Evolutionary conservation across 306 rosid species (phyloP).

Genomic region (Alnus rubra): DNA sequence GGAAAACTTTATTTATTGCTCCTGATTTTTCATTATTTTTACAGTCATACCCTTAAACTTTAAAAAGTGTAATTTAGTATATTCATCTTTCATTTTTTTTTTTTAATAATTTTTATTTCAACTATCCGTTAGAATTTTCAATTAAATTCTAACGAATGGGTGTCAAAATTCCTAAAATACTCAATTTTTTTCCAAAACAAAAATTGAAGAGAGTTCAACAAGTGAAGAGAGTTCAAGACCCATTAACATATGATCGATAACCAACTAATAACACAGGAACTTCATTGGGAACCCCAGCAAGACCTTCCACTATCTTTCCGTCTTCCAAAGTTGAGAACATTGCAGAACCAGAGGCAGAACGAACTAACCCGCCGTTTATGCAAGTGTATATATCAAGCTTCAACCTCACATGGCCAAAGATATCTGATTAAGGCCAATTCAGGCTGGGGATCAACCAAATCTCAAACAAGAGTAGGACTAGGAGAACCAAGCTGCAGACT

Average conservation of each 20-base stretch:
- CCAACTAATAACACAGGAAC: conserved; percentile 91
- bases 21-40: too few species aligned
- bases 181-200: too few species aligned
- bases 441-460: background rate
- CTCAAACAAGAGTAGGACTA: background rate
- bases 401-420: background rate
- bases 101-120: too few species aligned
- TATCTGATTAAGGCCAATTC: conserved; percentile 7
- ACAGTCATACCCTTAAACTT: too few species aligned
- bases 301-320: conserved; percentile 82
- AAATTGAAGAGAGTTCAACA: conserved; percentile 59
- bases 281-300: conserved; percentile 82
- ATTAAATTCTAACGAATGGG: too few species aligned
- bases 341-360: conserved; percentile 56
- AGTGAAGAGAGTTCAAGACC: conserved; percentile 67
- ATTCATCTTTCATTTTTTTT: too few species aligned
- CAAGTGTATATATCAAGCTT: conserved; percentile 26
- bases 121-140: too few species aligned
- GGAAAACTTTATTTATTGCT: too few species aligned
- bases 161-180: too few species aligned
- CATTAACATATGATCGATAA: conserved; percentile 75
- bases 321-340: conserved; percentile 84
- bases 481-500: background rate
- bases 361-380: conserved; percentile 48
- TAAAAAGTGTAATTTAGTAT: too few species aligned